phyloP scores from a whole-genome alignment of 345 rosid genomes.

The Gossypium australe region DNA sequence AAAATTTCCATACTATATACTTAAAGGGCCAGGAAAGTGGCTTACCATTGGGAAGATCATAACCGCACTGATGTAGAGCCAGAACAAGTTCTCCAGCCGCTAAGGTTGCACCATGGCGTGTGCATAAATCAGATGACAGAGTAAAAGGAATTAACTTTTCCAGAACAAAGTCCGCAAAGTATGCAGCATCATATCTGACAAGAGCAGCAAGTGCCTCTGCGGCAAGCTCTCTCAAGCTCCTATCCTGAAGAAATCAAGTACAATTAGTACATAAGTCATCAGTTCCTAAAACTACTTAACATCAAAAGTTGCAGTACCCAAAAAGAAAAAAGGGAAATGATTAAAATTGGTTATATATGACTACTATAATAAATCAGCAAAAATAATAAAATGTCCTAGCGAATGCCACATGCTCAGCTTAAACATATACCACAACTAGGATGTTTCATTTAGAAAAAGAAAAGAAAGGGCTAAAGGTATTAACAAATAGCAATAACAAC shows the following conservation, averaged over 20 bases:
- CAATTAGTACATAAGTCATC: neutral
- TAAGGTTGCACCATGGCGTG: conserved; percentile 92
- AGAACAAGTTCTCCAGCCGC: conserved; percentile 79
- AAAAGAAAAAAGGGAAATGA: neutral
- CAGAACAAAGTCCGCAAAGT: conserved; percentile 59
- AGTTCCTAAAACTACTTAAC: neutral
- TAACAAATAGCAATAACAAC: conserved; percentile 1
- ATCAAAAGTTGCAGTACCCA: conserved; percentile 8
- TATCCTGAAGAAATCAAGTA: conserved; percentile 52
- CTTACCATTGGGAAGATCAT: conserved; percentile 59
- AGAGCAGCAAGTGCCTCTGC: conserved; percentile 85
- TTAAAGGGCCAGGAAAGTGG: conserved; percentile 22
- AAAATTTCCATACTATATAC: conserved; percentile 2
- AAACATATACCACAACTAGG: neutral
- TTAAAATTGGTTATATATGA: neutral
- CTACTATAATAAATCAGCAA: neutral
- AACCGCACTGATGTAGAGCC: conserved; percentile 59
- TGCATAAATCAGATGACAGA: conserved; percentile 84
- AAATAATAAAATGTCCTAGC: neutral
- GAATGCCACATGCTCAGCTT: neutral
- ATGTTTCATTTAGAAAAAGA: neutral
- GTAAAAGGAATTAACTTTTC: conserved; percentile 73
- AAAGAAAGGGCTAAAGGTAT: neutral
- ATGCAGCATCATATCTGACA: conserved; percentile 69
- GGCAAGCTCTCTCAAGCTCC: conserved; percentile 88